Evolutionary conservation across 2,329 filamentous ascomycete species (phyloP).

Genomic region (Ascochyta viciae-villosae): DNA sequence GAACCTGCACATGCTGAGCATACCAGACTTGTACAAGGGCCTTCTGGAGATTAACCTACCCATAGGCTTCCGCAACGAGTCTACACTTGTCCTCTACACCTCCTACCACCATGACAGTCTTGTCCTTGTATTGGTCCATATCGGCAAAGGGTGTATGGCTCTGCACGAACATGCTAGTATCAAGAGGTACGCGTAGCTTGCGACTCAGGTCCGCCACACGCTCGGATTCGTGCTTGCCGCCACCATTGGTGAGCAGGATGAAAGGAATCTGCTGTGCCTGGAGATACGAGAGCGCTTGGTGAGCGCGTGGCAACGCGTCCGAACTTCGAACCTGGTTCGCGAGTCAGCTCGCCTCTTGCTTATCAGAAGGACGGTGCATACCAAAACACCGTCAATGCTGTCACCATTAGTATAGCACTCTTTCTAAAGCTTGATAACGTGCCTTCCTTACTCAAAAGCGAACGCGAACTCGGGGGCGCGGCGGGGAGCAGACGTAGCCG

Average conservation of each 20-base stretch:
- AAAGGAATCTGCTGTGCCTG: constrained; percentile 81
- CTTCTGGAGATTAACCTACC: constrained; percentile 18
- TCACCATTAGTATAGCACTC: constrained; percentile 29
- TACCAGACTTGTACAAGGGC: neutral
- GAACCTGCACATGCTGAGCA: constrained; percentile 37
- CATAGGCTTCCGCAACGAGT: constrained; percentile 70
- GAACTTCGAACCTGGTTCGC: constrained; percentile 64
- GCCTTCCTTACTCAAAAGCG: constrained; percentile 61
- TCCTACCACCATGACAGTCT: constrained; percentile 58
- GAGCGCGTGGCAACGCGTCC: constrained; percentile 78
- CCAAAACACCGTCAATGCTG: constrained; percentile 92
- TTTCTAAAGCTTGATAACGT: constrained; percentile 16
- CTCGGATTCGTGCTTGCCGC: constrained; percentile 80
- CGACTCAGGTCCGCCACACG: constrained; percentile 73
- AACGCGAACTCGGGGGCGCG: constrained; percentile 59
- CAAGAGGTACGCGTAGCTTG: constrained; percentile 69
- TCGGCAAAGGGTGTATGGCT: constrained; percentile 89
- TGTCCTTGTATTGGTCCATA: constrained; percentile 63
- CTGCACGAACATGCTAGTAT: constrained; percentile 78
- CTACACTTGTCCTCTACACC: constrained; percentile 66
- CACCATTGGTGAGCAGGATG: constrained; percentile 94
- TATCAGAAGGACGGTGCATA: constrained; percentile 49
- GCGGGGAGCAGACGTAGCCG: constrained; percentile 24
- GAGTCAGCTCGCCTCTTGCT: neutral
- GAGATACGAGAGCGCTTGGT: constrained; percentile 75